Evolutionary conservation across 2,329 filamentous ascomycete genomes (phyloP), one percentile per base, ranked within the genome.

Genomic region (Cladophialophora yegresii): DNA sequence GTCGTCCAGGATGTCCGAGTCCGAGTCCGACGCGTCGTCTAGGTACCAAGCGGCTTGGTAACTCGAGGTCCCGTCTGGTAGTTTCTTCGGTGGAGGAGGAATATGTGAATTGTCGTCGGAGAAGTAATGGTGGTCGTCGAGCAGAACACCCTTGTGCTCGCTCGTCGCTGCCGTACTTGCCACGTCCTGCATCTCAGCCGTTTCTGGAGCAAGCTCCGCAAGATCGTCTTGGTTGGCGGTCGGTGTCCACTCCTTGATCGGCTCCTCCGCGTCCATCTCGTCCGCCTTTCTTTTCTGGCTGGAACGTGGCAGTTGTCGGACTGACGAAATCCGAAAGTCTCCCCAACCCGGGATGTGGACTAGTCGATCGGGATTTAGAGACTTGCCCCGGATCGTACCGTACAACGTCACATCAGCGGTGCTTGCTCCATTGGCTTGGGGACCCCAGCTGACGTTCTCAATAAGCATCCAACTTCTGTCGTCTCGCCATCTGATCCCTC

Each of bases 71-170:
- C 95, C 95, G 77, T 88, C 91, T 0, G 95, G 95, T 23, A 99
- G 78, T 67, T 87, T 86, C 77, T 89, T 95, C 6, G 91, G 90
- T 33, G 80, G 78, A 40, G 83, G 78, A 20, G 86, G 80, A 20
- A 83, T 80, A 59, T 87, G 82, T 4, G 77, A 79, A 59, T 95
- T 89, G 54, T 95, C 92, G 50, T 98, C 93, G 0, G 93, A 93
- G 74, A 98, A 99, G 77, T 99, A 99, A 75, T 98, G 93, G 76
- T 99, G 93, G 70, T 98, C 93, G 71, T 99, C 95, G 9, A 99
- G 83, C 47, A 99, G 80, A 0, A 99, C 95, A 69, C 93, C 95
- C 78, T 93, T 96, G 74, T 88, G 88, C 50, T 83, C 81, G 1
- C 81, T 79, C 23, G 82, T 79, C 3, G 81, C 82, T 72, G 84